Conservation (phyloP, 805 yeast species). For the Wickerhamomyces subpelliculosus region DNA sequence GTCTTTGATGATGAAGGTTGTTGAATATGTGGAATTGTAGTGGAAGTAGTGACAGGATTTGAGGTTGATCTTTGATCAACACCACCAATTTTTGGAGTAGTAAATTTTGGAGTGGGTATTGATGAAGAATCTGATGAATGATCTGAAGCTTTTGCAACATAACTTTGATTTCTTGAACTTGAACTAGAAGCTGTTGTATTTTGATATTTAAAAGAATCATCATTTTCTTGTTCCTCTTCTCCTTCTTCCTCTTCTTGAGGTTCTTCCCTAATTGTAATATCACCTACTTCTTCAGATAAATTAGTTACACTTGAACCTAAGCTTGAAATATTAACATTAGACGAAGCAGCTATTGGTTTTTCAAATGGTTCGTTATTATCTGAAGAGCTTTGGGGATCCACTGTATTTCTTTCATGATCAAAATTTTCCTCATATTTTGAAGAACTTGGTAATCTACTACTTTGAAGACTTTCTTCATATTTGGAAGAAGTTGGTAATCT, state of each 20-base stretch:
- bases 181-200: conserved; percentile 11
- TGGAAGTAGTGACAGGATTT: conserved; percentile 6
- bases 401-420: conserved; percentile 1
- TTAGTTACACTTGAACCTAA: conserved; percentile 14
- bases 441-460: too few relatives aligned
- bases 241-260: conserved; percentile 11
- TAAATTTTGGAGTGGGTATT: conserved; percentile 2
- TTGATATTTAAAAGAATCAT: background rate
- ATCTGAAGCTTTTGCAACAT: conserved; percentile 1
- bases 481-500: conserved; percentile 2
- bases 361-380: conserved; percentile 8
- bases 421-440: background rate
- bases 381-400: background rate
- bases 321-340: conserved; percentile 20
- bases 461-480: background rate
- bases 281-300: conserved; percentile 17
- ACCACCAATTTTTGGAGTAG: conserved; percentile 8
- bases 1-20: too few relatives aligned
- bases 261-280: conserved; percentile 18
- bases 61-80: conserved; percentile 10
- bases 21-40: background rate
- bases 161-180: conserved; percentile 2
- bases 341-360: conserved; percentile 23
- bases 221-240: conserved; percentile 3
- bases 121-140: conserved; percentile 5